These are phyloP conservation scores for Trypanosoma cruzi DNA, from an alignment of 208 protist species.

Conservation along the genomic window DNA sequence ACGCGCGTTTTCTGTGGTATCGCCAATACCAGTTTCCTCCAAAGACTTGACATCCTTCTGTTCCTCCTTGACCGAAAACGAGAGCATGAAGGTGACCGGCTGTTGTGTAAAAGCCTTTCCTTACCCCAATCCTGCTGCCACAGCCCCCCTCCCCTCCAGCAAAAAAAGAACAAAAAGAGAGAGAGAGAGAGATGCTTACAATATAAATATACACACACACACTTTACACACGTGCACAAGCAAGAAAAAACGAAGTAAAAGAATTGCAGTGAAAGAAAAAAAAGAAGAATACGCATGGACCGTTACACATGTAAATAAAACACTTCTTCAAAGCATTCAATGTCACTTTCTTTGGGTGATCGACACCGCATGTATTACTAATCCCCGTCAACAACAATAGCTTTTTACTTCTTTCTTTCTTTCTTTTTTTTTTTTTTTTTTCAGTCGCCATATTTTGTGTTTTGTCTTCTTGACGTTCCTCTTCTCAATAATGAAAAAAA, in stretches of 20 bases:
- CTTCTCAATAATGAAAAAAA: neutral
- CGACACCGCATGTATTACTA: neutral
- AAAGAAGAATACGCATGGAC: neutral
- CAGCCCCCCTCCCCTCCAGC: neutral
- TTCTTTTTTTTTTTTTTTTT: too few species aligned
- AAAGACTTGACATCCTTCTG: constrained; percentile 35
- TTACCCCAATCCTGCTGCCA: neutral
- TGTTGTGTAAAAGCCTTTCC: neutral
- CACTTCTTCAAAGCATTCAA: neutral
- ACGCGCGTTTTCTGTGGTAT: constrained; percentile 1
- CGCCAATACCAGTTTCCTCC: constrained; percentile 17
- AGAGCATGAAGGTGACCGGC: constrained; percentile 11
- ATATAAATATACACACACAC: neutral
- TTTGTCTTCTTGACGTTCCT: neutral
- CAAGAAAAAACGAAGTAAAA: neutral
- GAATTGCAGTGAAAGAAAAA: constrained; percentile 6
- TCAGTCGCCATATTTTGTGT: too few species aligned
- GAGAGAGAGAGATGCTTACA: neutral
- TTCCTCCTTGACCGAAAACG: constrained; percentile 40
- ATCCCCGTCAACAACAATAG: neutral
- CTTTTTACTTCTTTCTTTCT: neutral
- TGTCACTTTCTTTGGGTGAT: neutral
- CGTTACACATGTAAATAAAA: constrained; percentile 6
- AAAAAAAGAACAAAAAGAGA: too few species aligned
- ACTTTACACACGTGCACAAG: too few species aligned